Evolutionary conservation across 140 eudicot genomes (phyloP).

Genomic region (Anethum foeniculum): DNA sequence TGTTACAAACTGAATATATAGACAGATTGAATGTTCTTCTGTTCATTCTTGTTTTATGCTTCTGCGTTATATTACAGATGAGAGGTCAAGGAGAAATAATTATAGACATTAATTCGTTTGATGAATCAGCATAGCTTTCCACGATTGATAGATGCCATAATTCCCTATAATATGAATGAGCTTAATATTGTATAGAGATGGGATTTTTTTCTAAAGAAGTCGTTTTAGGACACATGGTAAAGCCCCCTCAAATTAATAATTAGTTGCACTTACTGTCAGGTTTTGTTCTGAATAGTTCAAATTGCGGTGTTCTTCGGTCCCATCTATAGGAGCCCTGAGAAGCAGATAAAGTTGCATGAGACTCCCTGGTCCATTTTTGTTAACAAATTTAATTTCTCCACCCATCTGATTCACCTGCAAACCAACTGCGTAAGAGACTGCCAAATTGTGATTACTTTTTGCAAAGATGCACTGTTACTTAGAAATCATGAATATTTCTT

Average conservation of each 20-base stretch:
- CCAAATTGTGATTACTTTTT: constrained; percentile 2
- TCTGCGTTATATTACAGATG: not conserved
- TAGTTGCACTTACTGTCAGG: constrained; percentile 46
- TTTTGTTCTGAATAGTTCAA: constrained; percentile 46
- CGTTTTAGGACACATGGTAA: not conserved
- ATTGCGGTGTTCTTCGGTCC: constrained; percentile 36
- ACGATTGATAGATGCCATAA: not conserved
- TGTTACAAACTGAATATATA: not conserved
- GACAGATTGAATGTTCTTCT: not conserved
- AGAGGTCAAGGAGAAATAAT: not conserved
- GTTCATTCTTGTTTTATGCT: not conserved
- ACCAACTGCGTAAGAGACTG: not conserved
- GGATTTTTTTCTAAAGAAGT: not conserved
- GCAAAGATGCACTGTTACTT: not conserved
- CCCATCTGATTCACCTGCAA: constrained; percentile 90
- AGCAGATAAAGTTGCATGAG: constrained; percentile 64
- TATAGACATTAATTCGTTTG: not conserved
- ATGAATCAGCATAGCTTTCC: not conserved
- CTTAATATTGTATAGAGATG: not conserved
- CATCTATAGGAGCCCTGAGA: constrained; percentile 51
- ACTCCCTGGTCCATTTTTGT: constrained; percentile 87
- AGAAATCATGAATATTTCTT: not conserved
- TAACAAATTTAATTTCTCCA: constrained; percentile 80
- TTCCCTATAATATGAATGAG: not conserved
- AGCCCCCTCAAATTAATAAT: not conserved